Evolutionary conservation across 371 early-diverging fungal species (phyloP).

Genomic region (Actinomortierella ambigua): DNA sequence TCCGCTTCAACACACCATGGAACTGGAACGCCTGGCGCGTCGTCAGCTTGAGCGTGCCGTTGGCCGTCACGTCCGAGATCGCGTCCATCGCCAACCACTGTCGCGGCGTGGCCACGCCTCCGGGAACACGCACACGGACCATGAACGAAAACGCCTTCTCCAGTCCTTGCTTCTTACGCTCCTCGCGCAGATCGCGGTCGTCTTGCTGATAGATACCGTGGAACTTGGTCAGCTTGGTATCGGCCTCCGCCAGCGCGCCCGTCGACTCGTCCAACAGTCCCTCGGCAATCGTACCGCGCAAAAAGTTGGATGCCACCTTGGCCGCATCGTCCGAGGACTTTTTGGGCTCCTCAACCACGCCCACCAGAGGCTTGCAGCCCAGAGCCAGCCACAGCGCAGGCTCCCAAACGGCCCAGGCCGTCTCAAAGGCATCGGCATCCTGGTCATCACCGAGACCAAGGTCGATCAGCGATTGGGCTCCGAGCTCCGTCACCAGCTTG

Average conservation of each 20-base stretch:
- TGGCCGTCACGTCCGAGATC: conserved; percentile 80
- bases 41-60: conserved; percentile 89
- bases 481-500: conserved; percentile 70
- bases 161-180: conserved; percentile 81
- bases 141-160: conserved; percentile 94
- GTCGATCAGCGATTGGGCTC: conserved; percentile 66
- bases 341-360: conserved; percentile 66
- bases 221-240: conserved; percentile 93
- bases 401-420: conserved; percentile 80
- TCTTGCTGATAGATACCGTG: conserved; percentile 97
- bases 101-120: conserved; percentile 83
- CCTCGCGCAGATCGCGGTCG: conserved; percentile 91
- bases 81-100: conserved; percentile 95
- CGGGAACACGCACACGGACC: conserved; percentile 94
- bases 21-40: conserved; percentile 96
- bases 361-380: conserved; percentile 75
- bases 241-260: conserved; percentile 86
- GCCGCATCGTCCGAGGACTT: conserved; percentile 86
- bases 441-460: conserved; percentile 91
- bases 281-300: conserved; percentile 90
- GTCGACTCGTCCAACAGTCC: conserved; percentile 83
- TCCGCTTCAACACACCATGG: conserved; percentile 91
- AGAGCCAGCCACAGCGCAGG: conserved; percentile 84
- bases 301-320: conserved; percentile 87
- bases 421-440: conserved; percentile 89